A percentile compares a stretch with the other conserved stretches of the same genome.
phyloP scores from a whole-genome alignment of 1,284 basidiomycete species.

The Puccinia coronata region DNA sequence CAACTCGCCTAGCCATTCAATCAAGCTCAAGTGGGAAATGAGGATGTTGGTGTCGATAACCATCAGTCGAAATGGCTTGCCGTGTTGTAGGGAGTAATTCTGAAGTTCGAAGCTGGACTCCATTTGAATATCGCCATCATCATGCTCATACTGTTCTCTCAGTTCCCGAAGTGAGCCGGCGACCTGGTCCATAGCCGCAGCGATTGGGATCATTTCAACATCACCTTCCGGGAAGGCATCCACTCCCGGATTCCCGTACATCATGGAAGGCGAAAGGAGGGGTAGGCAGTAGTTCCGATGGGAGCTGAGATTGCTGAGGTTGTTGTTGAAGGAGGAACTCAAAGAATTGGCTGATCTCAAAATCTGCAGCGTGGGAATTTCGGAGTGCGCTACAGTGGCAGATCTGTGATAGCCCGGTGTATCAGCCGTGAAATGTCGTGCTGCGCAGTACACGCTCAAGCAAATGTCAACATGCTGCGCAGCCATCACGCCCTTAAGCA shows the following conservation, averaged over 20 bases:
- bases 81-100: not conserved
- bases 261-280: too few species aligned
- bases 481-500: not conserved
- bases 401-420: not conserved
- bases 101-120: conserved; percentile 15
- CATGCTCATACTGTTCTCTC: conserved; percentile 17
- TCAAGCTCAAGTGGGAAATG: conserved; percentile 26
- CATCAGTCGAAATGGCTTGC: conserved; percentile 2
- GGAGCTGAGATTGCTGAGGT: too few species aligned
- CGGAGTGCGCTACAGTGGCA: too few species aligned
- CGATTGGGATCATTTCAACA: conserved; percentile 26
- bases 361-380: too few species aligned
- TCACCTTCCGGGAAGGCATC: not conserved
- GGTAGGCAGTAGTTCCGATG: too few species aligned
- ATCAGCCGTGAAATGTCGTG: not conserved
- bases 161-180: conserved; percentile 34
- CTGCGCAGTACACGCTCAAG: not conserved
- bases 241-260: not conserved
- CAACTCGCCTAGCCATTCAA: conserved; percentile 32
- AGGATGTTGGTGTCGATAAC: conserved; percentile 42
- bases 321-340: not conserved
- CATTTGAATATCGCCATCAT: conserved; percentile 24
- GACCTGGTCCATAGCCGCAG: conserved; percentile 25
- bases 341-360: too few species aligned
- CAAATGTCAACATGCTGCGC: not conserved